Evolutionary conservation across 306 rosid species (phyloP).

Genomic region (Boehmeria nivea): DNA sequence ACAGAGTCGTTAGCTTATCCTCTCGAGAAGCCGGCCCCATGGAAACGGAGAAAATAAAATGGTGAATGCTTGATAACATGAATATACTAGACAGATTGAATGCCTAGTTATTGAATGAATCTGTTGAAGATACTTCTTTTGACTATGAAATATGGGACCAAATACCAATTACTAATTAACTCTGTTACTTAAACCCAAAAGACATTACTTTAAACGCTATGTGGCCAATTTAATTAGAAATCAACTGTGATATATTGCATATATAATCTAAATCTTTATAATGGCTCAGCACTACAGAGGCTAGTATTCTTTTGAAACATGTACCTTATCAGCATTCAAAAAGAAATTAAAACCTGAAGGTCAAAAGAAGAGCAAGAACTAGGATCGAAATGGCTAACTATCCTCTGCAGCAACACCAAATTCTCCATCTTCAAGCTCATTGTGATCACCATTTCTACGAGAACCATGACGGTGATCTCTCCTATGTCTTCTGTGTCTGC

Average conservation of each 20-base stretch:
- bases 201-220: too few species aligned
- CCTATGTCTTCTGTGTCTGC: constrained; percentile 69
- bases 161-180: too few species aligned
- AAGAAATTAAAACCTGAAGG: neutral
- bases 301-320: neutral
- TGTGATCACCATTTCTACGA: constrained; percentile 52
- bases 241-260: neutral
- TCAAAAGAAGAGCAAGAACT: neutral
- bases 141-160: too few species aligned
- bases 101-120: too few species aligned
- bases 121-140: too few species aligned
- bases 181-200: too few species aligned
- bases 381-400: constrained; percentile 43
- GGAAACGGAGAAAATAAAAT: too few species aligned
- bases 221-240: too few species aligned
- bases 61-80: too few species aligned
- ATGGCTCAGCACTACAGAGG: neutral
- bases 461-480: constrained; percentile 64
- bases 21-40: too few species aligned
- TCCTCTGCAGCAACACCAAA: constrained; percentile 59
- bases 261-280: neutral
- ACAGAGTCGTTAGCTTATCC: too few species aligned
- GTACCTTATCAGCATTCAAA: constrained; percentile 12
- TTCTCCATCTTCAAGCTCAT: constrained; percentile 77
- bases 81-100: too few species aligned